Evolutionary conservation across 495 filamentous ascomycete genomes (phyloP).

Genomic region (Penicillium macrosclerotiorum): DNA sequence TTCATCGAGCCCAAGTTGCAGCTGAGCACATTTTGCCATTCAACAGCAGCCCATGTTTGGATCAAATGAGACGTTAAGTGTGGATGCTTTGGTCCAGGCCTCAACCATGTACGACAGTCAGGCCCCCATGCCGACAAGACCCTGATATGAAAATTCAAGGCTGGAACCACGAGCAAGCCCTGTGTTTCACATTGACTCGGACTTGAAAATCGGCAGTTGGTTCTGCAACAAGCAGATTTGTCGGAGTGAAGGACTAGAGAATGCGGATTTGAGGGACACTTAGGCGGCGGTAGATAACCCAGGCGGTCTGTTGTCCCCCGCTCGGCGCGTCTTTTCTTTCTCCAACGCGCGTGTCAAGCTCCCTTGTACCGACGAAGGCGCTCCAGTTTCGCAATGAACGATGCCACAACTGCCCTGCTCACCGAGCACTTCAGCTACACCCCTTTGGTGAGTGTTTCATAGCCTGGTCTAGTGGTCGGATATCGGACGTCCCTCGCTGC

Average conservation of each 20-base stretch:
- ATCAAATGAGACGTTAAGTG: not conserved
- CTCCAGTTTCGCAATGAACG: constrained; percentile 35
- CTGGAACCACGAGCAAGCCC: not conserved
- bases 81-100: not conserved
- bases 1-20: not conserved
- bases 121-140: not conserved
- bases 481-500: not conserved
- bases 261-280: not conserved
- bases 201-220: no score
- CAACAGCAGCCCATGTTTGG: not conserved
- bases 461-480: not conserved
- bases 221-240: no score
- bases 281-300: not conserved
- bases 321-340: constrained; percentile 19
- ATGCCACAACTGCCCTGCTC: constrained; percentile 66
- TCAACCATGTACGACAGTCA: constrained; percentile 7
- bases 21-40: not conserved
- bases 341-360: constrained; percentile 19
- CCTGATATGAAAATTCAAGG: not conserved
- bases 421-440: constrained; percentile 97
- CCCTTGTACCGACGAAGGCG: constrained; percentile 2
- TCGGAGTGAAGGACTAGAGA: not conserved
- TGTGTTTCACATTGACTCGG: no score
- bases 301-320: constrained; percentile 23
- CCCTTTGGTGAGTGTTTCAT: constrained; percentile 68